Base-by-base conservation (phyloP, 1,139 yeast genomes). In the Zygoascus meyerae region DNA sequence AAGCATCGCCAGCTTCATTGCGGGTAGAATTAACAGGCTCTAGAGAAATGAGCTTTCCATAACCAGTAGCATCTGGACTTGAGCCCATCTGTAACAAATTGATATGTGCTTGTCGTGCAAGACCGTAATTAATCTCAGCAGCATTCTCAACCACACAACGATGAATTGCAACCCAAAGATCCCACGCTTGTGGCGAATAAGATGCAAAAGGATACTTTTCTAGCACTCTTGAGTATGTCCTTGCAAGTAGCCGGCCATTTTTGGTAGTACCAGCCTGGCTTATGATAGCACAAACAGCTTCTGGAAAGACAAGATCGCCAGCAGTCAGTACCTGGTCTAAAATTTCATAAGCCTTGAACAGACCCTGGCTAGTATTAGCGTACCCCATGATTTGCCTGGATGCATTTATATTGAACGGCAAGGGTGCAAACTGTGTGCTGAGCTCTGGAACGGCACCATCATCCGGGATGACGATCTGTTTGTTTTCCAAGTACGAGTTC, bases 31-130 rank as follows among this genome's bases (percentile, higher is more conserved):
- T 46, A 1, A 52, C 51, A 5, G 63, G 60, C 14, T 58, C 53
- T 45, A 57, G 52, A 10, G 62, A 50, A 42, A 71, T 63, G 30
- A 67, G 51, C 36, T 62, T 61, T 1, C 64, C 69, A 45, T 68
- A 71, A 2, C 69, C 69, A 17, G 62, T 54, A 9, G 71, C 68
- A 46, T 64, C 63, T 2, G 74, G 73, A 29, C 55, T 52, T 3
- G 64, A 56, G 5, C 68, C 68, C 48, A 65, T 55, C 8, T 56
- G 62, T 7, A 55, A 40, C 35, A 71, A 54, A 37, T 56, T 57
- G n/a, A 50, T 37, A 45, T 61, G 59, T 1, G 68, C 68, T 3
- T 48, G 49, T 7, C 44, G 39, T 1, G 67, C 67, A 17, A 62
- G 45, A 2, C 48, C 45, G 26, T 48, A 50, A 30, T 63, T 59